Base-by-base conservation (phyloP, 2,329 filamentous ascomycete genomes). In the Basipetospora sp. region DNA sequence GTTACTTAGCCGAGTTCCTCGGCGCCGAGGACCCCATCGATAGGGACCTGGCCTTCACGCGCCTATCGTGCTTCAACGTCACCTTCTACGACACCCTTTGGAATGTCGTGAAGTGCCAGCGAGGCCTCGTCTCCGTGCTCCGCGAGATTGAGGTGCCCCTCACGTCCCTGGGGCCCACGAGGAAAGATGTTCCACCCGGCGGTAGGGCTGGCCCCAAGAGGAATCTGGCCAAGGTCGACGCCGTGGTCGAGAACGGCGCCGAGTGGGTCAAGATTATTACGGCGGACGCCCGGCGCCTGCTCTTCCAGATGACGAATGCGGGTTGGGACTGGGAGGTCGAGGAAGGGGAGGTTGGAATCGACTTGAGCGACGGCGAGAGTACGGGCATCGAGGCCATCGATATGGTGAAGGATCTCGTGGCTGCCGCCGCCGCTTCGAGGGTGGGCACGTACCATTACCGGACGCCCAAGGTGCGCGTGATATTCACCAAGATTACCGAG, bases 321-420 rank as follows among this genome's bases (percentile, higher is more conserved):
- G 59, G 59, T 4, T 62, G 59, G 59, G 50, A 49, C 5, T 63
- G 59, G 59, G 59, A 56, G 5, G 54, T 57, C 5, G 44, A 48
- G 4, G 40, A 46, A 4, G 51, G 52, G 1, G 52, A 57, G 3
- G 22, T 29, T 9, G 34, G 41, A 1, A 53, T 59, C 4, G 50
- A 53, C 6, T 42, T 45, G 20, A 50, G 52, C 5, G 58, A 60
- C 34, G 58, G 53, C 49, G 53, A 54, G 8, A 54, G 58, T 35
- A 44, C 50, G 0, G 50, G 52, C 3, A 43, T 61, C 37, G 53
- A 52, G 2, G 39, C 36, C 16, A 42, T 48, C 34, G 46, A 48
- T 27, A 39, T 46, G 6, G 42, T 45, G n/a, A 55, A 48, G 38
- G 49, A 55, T n/a, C 42, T 60, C 16, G 47, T 59, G 14, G 51